Evolutionary conservation across 2,329 filamentous ascomycete genomes (phyloP).

Genomic region (Cladophialophora carrionii): DNA sequence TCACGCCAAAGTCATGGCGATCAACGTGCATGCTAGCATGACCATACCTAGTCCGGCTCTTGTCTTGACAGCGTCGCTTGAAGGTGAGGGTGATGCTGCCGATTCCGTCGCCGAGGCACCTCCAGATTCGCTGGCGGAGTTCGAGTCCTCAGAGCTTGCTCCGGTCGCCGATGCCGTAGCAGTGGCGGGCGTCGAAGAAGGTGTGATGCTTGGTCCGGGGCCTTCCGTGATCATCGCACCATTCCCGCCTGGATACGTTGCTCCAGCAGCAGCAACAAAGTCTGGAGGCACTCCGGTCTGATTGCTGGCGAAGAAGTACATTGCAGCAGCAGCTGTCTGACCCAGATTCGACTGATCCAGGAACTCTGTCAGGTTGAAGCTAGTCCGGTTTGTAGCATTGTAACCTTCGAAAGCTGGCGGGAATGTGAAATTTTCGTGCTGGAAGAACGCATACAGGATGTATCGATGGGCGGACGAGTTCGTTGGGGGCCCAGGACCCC

Average conservation of each 20-base stretch:
- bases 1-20: background rate
- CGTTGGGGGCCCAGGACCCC: constrained; percentile 30
- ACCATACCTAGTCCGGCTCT: background rate
- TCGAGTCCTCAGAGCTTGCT: background rate
- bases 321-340: constrained; percentile 33
- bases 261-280: constrained; percentile 32
- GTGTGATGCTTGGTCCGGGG: constrained; percentile 27
- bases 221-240: constrained; percentile 34
- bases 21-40: background rate
- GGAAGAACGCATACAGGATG: constrained; percentile 35
- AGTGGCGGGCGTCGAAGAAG: constrained; percentile 23
- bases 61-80: background rate
- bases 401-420: constrained; percentile 29
- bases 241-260: constrained; percentile 32
- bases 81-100: background rate
- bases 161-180: constrained; percentile 13
- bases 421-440: constrained; percentile 32
- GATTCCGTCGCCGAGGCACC: background rate
- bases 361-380: constrained; percentile 32
- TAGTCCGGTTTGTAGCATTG: constrained; percentile 28
- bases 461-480: constrained; percentile 38
- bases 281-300: constrained; percentile 31
- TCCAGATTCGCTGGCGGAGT: background rate
- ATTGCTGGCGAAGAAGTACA: constrained; percentile 36
- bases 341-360: constrained; percentile 30